Base-by-base conservation (phyloP, 2,329 filamentous ascomycete genomes). In the Botrytis hyacinthi region DNA sequence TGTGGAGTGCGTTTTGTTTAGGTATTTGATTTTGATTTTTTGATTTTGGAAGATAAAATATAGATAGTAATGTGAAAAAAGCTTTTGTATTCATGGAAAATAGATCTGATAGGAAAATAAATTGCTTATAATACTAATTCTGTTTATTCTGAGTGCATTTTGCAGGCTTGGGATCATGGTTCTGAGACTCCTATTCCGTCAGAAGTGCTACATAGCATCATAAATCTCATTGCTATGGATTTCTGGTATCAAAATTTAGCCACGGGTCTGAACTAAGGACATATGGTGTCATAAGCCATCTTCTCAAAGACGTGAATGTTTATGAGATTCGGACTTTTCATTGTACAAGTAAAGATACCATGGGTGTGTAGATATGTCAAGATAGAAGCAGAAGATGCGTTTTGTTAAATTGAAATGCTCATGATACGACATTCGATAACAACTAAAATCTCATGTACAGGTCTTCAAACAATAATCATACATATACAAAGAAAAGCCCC, bases 211-310 rank as follows among this genome's bases (percentile, higher is more conserved):
- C 0, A 60, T 35, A 22, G 18, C 1, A 5, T 35, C 20, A 22
- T 35, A 35, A 60, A 4, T 32, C 3, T 20, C 18, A 35, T 10
- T 12, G 4, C 10, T 22, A 3, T 20, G 10, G 32, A 6, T 5
- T 60, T 22, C 18, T 22, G 26, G 10, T 37, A 9, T 37, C 32
- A 26, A 9, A 26, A 10, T 37, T 60, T 10, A 37, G 32, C 4
- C 20, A 37, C 32, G 8, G 32, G 22, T 37, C 32, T 22, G 18
- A 5, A 3, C 29, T 14, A 16, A 8, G 37, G 20, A 8, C 10
- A 22, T 0, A 37, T 7, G 8, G 3, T 26, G 4, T 26, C 12
- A 26, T 32, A 14, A 0, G 1, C 3, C 6, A 20, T 5, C 4
- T 26, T 60, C 6, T 32, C 10, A 57, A 57, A 18, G 8, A 18